Percentiles rank a stretch among this genome's conserved stretches.
Evolutionary conservation across 2,329 filamentous ascomycete genomes (phyloP).

Genomic region (Arthrobotrys entomopaga): DNA sequence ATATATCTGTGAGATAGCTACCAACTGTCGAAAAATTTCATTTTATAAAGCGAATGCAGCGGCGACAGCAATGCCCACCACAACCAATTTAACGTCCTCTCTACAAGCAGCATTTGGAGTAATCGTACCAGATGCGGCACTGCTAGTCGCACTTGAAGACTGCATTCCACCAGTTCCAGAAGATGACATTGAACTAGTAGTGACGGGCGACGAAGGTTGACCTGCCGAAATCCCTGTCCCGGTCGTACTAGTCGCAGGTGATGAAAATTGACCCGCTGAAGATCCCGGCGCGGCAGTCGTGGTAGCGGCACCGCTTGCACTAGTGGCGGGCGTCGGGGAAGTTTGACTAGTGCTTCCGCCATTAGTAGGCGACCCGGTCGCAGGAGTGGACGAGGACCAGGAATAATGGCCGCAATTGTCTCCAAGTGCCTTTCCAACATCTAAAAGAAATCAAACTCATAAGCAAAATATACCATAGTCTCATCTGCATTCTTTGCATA

Average conservation of each 20-base stretch:
- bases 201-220: too few species aligned
- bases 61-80: neutral
- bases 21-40: too few species aligned
- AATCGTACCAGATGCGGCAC: too few species aligned
- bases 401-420: neutral
- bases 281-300: neutral
- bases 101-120: neutral
- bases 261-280: neutral
- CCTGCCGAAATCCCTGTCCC: too few species aligned
- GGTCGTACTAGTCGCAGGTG: neutral
- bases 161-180: too few species aligned
- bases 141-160: too few species aligned
- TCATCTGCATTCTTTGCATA: too few species aligned
- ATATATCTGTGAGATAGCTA: too few species aligned
- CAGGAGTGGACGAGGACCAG: neutral
- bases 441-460: neutral
- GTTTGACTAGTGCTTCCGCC: neutral
- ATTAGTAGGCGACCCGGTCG: neutral
- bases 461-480: neutral
- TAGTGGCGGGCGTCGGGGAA: neutral
- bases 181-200: too few species aligned
- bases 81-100: neutral
- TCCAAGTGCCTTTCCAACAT: neutral
- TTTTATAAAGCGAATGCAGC: slow-evolving; percentile 6
- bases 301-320: neutral